Base-by-base conservation (phyloP, 2,329 filamentous ascomycete genomes). In the Coleophoma cylindrospora region DNA sequence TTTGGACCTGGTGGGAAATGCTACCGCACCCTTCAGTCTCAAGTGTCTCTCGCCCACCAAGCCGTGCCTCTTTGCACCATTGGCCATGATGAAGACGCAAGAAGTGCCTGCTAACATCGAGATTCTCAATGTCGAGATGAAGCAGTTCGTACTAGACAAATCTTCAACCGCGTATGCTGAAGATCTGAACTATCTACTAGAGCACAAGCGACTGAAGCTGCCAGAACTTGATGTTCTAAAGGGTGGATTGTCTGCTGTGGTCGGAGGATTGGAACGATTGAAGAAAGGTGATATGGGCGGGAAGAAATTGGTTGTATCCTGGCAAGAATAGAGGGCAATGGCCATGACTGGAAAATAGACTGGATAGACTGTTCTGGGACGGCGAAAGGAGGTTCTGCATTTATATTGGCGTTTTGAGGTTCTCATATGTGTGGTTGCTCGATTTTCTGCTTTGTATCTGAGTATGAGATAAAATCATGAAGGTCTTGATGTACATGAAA, bases 101-200 rank as follows among this genome's bases (percentile, higher is more conserved):
- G 53, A 61, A 6, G 50, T 67, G 3, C 64, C 65, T 1, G 53
- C 54, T 4, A 67, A 68, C 40, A 61, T 68, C 2, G 49, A 47
- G 5, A 60, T 68, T 13, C 59, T 66, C 46, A 68, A 63, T 5
- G 66, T 70, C 9, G 68, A 70, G 60, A 70, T 70, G 66, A 70
- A 70, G 54, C 58, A 62, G 45, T 70, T 70, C 47, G 66, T 70
- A 2, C 54, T 70, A 19, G 61, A 69, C 45, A 54, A 59, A 41
- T 51, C 45, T 8, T 63, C 60, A 19, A 55, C 55, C 19, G 50
- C 56, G 2, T 69, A 67, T 48, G 64, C 64, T 1, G 50, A 57
- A 45, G 60, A 61, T 36, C 55, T 70, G 22, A 69, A 68, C 44
- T 52, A 54, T 34, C 49, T 70, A 32, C 50, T 69, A 2, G 63